Evolutionary conservation across 2,329 filamentous ascomycete species (phyloP).

Genomic region (Sporothrix mexicana): DNA sequence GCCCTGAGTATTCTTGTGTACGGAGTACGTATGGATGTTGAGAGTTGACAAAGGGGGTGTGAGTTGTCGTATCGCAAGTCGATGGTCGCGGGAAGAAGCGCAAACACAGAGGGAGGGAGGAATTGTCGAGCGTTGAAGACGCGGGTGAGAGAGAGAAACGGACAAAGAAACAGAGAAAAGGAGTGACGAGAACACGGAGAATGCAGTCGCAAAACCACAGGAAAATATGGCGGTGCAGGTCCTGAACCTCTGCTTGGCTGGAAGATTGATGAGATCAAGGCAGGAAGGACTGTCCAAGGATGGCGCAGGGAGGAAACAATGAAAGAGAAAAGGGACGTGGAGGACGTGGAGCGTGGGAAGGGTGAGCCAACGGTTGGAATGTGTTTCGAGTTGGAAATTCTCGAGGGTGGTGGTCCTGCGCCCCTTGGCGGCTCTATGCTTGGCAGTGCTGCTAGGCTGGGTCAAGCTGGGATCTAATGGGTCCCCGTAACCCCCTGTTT

Average conservation of each 20-base stretch:
- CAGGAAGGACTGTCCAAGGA: background rate
- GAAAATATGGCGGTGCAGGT: constrained; percentile 19
- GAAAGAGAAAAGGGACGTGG: constrained; percentile 1
- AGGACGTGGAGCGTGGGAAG: constrained; percentile 9
- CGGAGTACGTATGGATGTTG: background rate
- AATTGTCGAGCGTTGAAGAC: background rate
- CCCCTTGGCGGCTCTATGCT: constrained; percentile 32
- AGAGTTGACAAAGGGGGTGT: constrained; percentile 7
- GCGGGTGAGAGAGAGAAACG: background rate
- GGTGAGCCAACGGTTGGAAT: constrained; percentile 35
- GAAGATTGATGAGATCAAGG: background rate
- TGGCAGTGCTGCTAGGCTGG: constrained; percentile 28
- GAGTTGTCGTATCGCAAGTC: background rate
- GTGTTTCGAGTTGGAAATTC: constrained; percentile 35
- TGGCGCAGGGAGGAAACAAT: background rate
- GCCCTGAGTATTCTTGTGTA: background rate
- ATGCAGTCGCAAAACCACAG: constrained; percentile 24
- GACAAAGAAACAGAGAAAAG: background rate
- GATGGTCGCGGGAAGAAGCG: constrained; percentile 13
- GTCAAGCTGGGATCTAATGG: constrained; percentile 30
- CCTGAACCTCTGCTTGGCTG: constrained; percentile 14
- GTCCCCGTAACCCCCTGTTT: constrained; percentile 31
- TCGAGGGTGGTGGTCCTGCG: constrained; percentile 19
- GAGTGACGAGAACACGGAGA: background rate
- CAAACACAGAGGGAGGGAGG: background rate